phyloP scores from a whole-genome alignment of 2,329 filamentous ascomycete species.

The Epichloe elymi region DNA sequence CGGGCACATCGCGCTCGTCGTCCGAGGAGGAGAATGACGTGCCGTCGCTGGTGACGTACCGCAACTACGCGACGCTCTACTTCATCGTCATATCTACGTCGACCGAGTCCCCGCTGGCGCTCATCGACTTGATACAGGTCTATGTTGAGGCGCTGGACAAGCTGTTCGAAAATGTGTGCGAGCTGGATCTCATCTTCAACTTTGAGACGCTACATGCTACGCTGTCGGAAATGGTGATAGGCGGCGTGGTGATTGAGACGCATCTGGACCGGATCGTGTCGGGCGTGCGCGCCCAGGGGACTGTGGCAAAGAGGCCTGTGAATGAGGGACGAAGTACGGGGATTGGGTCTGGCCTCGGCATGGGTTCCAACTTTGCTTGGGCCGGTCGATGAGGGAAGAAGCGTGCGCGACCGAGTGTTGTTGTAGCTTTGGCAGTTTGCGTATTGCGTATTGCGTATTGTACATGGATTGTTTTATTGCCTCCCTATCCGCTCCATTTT shows the following conservation, averaged over 20 bases:
- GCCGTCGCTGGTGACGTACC: constrained; percentile 91
- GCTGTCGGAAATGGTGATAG: constrained; percentile 86
- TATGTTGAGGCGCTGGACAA: constrained; percentile 93
- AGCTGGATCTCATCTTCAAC: constrained; percentile 96
- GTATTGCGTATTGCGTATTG: neutral
- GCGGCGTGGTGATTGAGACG: constrained; percentile 88
- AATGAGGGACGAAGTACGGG: constrained; percentile 47
- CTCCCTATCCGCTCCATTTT: neutral
- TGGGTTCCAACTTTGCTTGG: constrained; percentile 48
- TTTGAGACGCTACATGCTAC: constrained; percentile 93
- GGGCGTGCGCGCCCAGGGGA: constrained; percentile 65
- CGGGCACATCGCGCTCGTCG: constrained; percentile 49
- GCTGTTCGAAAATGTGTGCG: constrained; percentile 96
- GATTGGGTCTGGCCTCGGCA: constrained; percentile 37
- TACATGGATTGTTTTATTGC: neutral
- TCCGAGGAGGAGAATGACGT: constrained; percentile 70
- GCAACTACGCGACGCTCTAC: constrained; percentile 94
- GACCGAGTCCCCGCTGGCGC: constrained; percentile 85
- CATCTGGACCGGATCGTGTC: constrained; percentile 77
- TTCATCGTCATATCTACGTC: constrained; percentile 97
- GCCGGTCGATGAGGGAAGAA: constrained; percentile 17
- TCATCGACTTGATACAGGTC: constrained; percentile 95
- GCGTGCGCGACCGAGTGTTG: neutral
- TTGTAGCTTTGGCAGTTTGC: neutral
- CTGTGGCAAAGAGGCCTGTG: constrained; percentile 65